Percentiles rank a stretch among this genome's conserved stretches.
phyloP scores from a whole-genome alignment of 2,329 filamentous ascomycete species.

The Colletotrichum tamarilloi region DNA sequence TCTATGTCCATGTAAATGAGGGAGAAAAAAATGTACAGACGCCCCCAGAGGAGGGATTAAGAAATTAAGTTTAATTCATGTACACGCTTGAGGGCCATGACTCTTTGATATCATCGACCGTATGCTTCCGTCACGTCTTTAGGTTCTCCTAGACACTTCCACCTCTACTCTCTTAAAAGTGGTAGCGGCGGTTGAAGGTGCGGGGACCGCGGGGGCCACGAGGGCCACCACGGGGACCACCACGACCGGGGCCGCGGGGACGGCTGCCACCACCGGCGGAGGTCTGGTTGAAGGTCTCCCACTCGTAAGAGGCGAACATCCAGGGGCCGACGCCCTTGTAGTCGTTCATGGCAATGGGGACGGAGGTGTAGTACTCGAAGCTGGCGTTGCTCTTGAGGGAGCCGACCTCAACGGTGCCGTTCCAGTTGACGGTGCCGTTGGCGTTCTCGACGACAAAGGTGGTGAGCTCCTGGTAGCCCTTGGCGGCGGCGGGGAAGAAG shows the following conservation, averaged over 20 bases:
- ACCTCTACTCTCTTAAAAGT: not conserved
- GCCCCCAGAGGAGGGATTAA: not conserved
- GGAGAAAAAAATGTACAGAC: conserved; percentile 12
- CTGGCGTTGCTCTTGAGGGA: conserved; percentile 60
- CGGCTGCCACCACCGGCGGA: not conserved
- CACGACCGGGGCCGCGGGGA: not conserved
- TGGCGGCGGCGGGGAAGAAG: conserved; percentile 48
- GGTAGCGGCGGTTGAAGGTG: conserved; percentile 29
- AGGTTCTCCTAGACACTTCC: not conserved
- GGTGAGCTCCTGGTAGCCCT: conserved; percentile 51
- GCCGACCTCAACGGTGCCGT: conserved; percentile 64
- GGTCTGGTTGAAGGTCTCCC: conserved; percentile 37
- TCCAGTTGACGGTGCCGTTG: conserved; percentile 61
- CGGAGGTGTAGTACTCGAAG: conserved; percentile 50
- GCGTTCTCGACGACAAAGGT: conserved; percentile 58
- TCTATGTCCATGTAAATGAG: conserved; percentile 22
- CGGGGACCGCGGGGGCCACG: not conserved
- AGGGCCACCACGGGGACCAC: not conserved
- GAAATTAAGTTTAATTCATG: conserved; percentile 30
- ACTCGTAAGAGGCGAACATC: conserved; percentile 38
- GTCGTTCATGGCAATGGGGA: conserved; percentile 33
- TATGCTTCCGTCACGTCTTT: not conserved
- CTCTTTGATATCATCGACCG: not conserved
- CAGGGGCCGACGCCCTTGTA: conserved; percentile 38
- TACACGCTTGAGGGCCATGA: conserved; percentile 19